Conservation (phyloP, 2,329 filamentous ascomycete genomes). For the Penicillium sp. region DNA sequence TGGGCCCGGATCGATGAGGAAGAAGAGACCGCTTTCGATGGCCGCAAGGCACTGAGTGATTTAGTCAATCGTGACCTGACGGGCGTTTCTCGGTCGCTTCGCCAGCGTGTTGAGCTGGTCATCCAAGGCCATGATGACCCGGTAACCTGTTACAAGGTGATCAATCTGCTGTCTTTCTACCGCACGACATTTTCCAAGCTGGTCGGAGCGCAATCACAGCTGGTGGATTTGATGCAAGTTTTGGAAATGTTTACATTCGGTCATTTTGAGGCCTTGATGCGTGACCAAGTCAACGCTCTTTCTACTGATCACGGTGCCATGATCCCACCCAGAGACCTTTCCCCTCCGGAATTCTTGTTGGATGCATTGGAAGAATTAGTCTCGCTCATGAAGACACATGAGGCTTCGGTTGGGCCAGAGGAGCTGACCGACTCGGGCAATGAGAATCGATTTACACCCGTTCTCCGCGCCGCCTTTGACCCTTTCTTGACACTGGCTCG, state of each 20-base stretch:
- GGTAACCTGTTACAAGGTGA: constrained; percentile 80
- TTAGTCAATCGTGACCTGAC: constrained; percentile 81
- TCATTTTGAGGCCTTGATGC: constrained; percentile 75
- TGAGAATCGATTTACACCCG: constrained; percentile 66
- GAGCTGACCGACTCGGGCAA: constrained; percentile 46
- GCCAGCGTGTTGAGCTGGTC: constrained; percentile 83
- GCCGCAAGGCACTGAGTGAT: constrained; percentile 72
- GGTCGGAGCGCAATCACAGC: constrained; percentile 61
- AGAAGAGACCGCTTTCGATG: constrained; percentile 63
- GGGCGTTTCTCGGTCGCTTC: constrained; percentile 75
- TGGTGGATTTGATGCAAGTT: constrained; percentile 63
- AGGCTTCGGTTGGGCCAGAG: constrained; percentile 61
- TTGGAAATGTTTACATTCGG: constrained; percentile 72
- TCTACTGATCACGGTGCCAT: constrained; percentile 68
- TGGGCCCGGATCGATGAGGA: constrained; percentile 66
- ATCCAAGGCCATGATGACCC: constrained; percentile 89
- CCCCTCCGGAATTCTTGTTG: constrained; percentile 71
- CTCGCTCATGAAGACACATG: constrained; percentile 77
- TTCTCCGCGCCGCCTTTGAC: constrained; percentile 74
- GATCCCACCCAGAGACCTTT: constrained; percentile 65
- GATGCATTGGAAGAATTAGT: constrained; percentile 74
- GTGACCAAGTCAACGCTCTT: constrained; percentile 63
- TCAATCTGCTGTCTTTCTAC: constrained; percentile 87
- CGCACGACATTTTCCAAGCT: constrained; percentile 76
- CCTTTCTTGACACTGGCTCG: constrained; percentile 68